Conservation (phyloP, 345 rosid genomes). For the Eutrema yunnanense region DNA sequence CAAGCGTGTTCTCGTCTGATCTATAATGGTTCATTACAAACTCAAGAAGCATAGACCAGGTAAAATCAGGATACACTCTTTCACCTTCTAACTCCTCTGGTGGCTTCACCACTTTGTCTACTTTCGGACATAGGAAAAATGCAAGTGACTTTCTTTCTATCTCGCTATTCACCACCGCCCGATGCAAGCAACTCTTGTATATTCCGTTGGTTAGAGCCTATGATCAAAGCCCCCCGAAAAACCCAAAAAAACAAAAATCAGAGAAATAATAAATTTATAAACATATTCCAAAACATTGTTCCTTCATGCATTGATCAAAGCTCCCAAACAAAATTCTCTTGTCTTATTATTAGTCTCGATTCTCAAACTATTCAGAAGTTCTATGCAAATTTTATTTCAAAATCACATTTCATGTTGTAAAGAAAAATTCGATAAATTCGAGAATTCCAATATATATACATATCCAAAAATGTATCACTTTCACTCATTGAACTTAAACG, state of each 20-base stretch:
- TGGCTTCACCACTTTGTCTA: slow-evolving; percentile 55
- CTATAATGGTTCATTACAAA: slow-evolving; percentile 38
- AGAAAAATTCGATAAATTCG: too few relatives aligned
- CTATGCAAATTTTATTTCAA: not conserved
- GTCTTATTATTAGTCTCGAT: not conserved
- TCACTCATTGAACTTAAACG: not conserved
- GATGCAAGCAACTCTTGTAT: slow-evolving; percentile 25
- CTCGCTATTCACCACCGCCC: slow-evolving; percentile 48
- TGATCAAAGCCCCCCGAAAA: not conserved
- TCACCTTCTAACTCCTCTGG: slow-evolving; percentile 39
- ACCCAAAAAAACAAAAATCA: not conserved
- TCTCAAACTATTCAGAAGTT: not conserved
- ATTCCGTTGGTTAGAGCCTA: not conserved
- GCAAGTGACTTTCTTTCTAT: slow-evolving; percentile 46
- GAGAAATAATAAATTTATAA: not conserved
- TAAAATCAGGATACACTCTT: slow-evolving; percentile 55
- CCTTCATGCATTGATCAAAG: not conserved
- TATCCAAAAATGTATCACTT: too few relatives aligned
- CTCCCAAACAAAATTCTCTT: not conserved
- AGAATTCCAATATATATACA: too few relatives aligned
- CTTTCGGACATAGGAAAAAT: slow-evolving; percentile 46
- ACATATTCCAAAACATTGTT: not conserved
- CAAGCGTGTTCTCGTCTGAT: not conserved
- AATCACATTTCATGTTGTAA: too few relatives aligned
- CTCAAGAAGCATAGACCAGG: slow-evolving; percentile 52